Conservation (phyloP, 768 basidiomycete species). For the Boletus tylopilopsis region DNA sequence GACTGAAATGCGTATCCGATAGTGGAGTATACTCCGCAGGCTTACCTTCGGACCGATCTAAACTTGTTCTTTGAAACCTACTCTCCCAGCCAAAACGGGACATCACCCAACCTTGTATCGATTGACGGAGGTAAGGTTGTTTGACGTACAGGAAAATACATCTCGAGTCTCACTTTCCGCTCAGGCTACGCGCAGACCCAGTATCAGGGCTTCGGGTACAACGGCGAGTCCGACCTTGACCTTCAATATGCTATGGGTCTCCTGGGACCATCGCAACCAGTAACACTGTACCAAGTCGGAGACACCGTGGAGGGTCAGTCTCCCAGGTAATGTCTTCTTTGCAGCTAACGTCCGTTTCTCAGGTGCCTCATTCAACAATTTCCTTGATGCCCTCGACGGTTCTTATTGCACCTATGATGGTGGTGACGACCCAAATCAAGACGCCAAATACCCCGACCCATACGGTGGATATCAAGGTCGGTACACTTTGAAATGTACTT, state of each 20-base stretch:
- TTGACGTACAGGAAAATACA: background rate
- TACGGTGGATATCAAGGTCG: conserved; percentile 23
- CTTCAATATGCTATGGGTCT: conserved; percentile 22
- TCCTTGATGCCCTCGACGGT: conserved; percentile 34
- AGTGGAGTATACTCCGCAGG: conserved; percentile 36
- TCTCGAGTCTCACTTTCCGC: background rate
- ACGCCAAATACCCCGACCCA: conserved; percentile 26
- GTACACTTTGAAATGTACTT: background rate
- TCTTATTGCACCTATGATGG: conserved; percentile 34
- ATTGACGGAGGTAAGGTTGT: conserved; percentile 34
- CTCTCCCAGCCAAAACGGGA: conserved; percentile 19
- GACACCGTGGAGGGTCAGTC: conserved; percentile 8
- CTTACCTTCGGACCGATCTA: conserved; percentile 29
- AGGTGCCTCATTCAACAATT: conserved; percentile 34
- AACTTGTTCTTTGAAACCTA: conserved; percentile 27
- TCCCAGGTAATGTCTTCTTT: too few relatives aligned
- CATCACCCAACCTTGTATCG: conserved; percentile 27
- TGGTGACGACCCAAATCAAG: conserved; percentile 30
- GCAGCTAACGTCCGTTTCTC: too few relatives aligned
- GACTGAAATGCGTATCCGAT: background rate
- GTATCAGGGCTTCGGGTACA: conserved; percentile 3
- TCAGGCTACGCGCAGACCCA: conserved; percentile 33
- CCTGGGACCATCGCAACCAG: conserved; percentile 11
- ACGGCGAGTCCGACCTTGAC: conserved; percentile 29
- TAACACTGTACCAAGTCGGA: conserved; percentile 34